These are phyloP conservation scores for Diaporthe aspalathi DNA, from an alignment of 2,329 filamentous ascomycete genomes.

Conservation along the genomic window DNA sequence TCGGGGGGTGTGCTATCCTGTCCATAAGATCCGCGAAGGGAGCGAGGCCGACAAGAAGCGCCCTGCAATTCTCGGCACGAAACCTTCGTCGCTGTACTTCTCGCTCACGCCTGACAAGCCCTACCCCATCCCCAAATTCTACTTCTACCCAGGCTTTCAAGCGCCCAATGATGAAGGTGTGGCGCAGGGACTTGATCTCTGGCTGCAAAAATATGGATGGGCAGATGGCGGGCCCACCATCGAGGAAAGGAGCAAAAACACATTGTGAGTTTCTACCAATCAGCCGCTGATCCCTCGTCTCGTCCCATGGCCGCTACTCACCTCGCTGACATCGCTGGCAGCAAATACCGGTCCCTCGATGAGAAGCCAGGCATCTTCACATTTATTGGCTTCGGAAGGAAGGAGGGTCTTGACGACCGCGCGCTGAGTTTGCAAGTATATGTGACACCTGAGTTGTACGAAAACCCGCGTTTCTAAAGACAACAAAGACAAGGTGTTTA, in stretches of 20 bases:
- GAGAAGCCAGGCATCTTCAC: conserved; percentile 25
- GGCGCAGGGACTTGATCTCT: conserved; percentile 25
- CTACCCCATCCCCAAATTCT: conserved; percentile 19
- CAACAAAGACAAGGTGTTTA: not conserved
- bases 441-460: conserved; percentile 25
- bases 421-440: conserved; percentile 25
- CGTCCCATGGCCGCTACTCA: not conserved
- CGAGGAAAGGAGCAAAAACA: not conserved
- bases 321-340: not conserved
- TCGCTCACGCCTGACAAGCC: conserved; percentile 16
- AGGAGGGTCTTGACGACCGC: conserved; percentile 15
- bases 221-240: not conserved
- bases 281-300: not conserved
- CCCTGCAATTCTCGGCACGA: conserved; percentile 10
- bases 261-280: not conserved
- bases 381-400: conserved; percentile 4
- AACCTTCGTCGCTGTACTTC: conserved; percentile 28
- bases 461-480: conserved; percentile 18
- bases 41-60: conserved; percentile 2
- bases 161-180: conserved; percentile 14
- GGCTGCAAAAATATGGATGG: conserved; percentile 30
- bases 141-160: conserved; percentile 7
- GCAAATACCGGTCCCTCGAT: conserved; percentile 14
- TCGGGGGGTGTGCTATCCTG: not conserved
- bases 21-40: not conserved